Evolutionary conservation across 805 yeast genomes (phyloP), one percentile per base, ranked within the genome.

Genomic region (Sugiyamaella valdiviana): DNA sequence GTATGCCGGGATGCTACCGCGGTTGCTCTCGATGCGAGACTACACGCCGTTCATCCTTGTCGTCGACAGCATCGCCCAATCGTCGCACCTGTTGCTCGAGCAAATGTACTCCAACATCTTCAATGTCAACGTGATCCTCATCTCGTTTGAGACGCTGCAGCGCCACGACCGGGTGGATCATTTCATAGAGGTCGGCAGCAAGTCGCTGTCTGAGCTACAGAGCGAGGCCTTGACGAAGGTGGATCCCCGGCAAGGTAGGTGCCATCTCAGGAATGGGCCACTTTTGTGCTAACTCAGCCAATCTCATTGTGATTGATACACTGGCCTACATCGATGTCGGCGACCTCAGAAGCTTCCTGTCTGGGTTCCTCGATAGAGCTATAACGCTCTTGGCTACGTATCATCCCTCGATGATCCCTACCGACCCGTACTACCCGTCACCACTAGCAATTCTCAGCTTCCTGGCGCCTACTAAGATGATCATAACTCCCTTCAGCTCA

Each of bases 381-480:
- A 62, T 70, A 3, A 66, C 76, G 0, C 59, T 80, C 0, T 59
- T 74, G n/a, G 78, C 77, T 1, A 67, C 74, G 0, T 74, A 60
- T 48, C 85, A 80, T 55, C 55, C 6, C 50, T 26, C 32, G 7
- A n/a, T 26, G 2, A 26, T 26, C 32, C 32, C 48, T 4, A 15
- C 43, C 4, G 42, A 54, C 10, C 52, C 67, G 1, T 75, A 78
- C 46, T 78, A 76, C 51, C 95, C 95, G 0, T 60, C 73, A 0
- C 61, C 77, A 0, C 49, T 72, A n/a, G 71, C 71, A 5, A 61
- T 85, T 20, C 67, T 88, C 23, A 69, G 75, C 35, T 88, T 79
- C 60, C 78, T 89, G 62, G 89, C 97, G 1, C 83, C 91, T 1
- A 72, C 86, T 1, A 76, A 86, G 0, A 71, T 90, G 39, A 83